These are phyloP conservation scores for Cicer yamashitae DNA, from an alignment of 306 rosid genomes.

Conservation along the genomic window DNA sequence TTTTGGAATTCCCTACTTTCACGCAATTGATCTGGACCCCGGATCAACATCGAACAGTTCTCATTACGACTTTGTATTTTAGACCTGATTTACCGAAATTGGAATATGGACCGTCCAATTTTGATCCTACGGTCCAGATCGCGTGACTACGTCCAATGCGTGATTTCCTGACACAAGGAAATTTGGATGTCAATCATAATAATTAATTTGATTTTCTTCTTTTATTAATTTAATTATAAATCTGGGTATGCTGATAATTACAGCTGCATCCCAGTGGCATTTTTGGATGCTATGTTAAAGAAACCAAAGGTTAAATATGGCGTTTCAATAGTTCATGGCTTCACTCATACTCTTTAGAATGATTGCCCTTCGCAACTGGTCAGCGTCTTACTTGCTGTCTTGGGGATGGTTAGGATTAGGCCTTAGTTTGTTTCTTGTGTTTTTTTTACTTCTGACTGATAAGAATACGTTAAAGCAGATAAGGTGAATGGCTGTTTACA, in stretches of 20 bases:
- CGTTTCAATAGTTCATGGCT: background rate
- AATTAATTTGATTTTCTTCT: constrained; percentile 35
- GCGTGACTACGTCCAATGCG: background rate
- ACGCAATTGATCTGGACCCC: background rate
- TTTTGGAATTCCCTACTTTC: background rate
- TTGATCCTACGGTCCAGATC: constrained; percentile 5
- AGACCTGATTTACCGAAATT: background rate
- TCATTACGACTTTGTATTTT: background rate
- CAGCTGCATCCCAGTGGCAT: constrained; percentile 33
- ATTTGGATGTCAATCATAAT: background rate
- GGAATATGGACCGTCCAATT: constrained; percentile 2
- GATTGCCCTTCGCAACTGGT: background rate
- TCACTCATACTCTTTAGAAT: background rate
- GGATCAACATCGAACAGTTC: constrained; percentile 15
- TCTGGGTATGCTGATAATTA: constrained; percentile 10
- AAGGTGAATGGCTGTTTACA: constrained; percentile 18
- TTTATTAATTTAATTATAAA: constrained; percentile 17
- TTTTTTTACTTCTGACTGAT: background rate
- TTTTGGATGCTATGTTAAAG: constrained; percentile 14
- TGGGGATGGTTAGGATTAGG: background rate
- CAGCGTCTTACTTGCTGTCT: background rate
- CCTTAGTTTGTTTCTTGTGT: background rate
- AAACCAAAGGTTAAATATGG: constrained; percentile 4
- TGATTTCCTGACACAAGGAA: background rate
- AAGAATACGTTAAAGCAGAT: background rate